Conservation (phyloP, 805 yeast species). For the Diddensiella transvaalensis region DNA sequence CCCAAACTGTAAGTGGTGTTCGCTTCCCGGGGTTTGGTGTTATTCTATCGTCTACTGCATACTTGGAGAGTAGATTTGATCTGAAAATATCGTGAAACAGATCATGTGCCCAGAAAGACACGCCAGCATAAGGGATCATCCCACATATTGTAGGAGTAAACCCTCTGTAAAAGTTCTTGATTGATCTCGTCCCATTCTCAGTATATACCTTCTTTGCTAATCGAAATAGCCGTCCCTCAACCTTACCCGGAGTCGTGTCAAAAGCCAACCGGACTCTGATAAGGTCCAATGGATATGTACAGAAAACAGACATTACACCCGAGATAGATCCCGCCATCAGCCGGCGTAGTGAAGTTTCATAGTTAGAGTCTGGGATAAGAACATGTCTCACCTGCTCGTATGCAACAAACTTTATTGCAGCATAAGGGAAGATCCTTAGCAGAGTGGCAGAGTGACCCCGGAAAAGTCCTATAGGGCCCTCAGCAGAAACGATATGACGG, state of each 20-base stretch:
- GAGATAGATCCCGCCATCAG: constrained; percentile 86
- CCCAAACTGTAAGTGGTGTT: constrained; percentile 68
- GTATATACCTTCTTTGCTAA: constrained; percentile 31
- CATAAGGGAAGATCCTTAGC: constrained; percentile 89
- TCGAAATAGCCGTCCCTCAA: constrained; percentile 23
- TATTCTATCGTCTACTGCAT: constrained; percentile 33
- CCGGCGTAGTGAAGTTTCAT: constrained; percentile 79
- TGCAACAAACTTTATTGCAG: constrained; percentile 93
- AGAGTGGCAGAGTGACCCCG: constrained; percentile 96
- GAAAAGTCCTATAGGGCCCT: constrained; percentile 78
- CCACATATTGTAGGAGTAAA: constrained; percentile 92
- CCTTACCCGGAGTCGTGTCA: constrained; percentile 48
- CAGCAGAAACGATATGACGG: constrained; percentile 55
- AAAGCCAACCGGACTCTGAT: constrained; percentile 90
- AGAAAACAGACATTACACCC: constrained; percentile 80
- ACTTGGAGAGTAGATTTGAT: constrained; percentile 49
- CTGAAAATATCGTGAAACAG: constrained; percentile 81
- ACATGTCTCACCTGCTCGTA: constrained; percentile 86
- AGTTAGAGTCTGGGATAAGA: constrained; percentile 67
- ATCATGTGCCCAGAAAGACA: constrained; percentile 93
- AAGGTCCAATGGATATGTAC: constrained; percentile 89
- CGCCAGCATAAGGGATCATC: constrained; percentile 98
- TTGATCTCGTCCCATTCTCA: constrained; percentile 29
- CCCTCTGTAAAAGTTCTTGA: constrained; percentile 84
- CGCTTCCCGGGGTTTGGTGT: constrained; percentile 12